Conservation (phyloP, 495 filamentous ascomycete genomes). For the Massariosphaeria phaeospora region DNA sequence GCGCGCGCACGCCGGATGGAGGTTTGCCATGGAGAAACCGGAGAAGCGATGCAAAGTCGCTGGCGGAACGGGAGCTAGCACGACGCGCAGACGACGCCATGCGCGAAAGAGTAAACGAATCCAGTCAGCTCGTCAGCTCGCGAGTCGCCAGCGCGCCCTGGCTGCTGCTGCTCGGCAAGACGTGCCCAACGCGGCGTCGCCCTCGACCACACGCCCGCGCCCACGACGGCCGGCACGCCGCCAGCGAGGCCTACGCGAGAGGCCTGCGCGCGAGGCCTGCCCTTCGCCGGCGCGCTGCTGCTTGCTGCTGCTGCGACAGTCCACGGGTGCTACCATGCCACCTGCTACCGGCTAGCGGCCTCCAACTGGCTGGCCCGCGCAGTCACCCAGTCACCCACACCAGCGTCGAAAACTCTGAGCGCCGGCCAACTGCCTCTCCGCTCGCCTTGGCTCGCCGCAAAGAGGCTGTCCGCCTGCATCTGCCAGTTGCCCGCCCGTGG, state of each 20-base stretch:
- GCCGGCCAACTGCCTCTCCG: no score
- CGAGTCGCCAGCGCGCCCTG: neutral
- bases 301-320: no score
- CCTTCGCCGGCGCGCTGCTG: no score
- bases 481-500: neutral
- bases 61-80: constrained; percentile 15
- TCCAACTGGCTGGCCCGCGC: no score
- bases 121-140: constrained; percentile 10
- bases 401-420: no score
- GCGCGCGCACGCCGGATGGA: neutral
- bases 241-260: no score
- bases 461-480: neutral
- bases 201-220: neutral
- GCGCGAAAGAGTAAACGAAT: constrained; percentile 4
- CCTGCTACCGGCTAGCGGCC: no score
- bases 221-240: neutral
- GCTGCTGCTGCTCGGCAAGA: neutral
- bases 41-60: constrained; percentile 1
- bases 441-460: no score
- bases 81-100: neutral
- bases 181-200: neutral
- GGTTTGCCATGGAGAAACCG: constrained; percentile 22
- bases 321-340: no score
- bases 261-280: no score
- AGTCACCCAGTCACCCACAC: no score